Percentiles rank a stretch among this genome's conserved stretches.
Conservation (phyloP, 1,284 basidiomycete species). For the Stygiomarasmius scandens region DNA sequence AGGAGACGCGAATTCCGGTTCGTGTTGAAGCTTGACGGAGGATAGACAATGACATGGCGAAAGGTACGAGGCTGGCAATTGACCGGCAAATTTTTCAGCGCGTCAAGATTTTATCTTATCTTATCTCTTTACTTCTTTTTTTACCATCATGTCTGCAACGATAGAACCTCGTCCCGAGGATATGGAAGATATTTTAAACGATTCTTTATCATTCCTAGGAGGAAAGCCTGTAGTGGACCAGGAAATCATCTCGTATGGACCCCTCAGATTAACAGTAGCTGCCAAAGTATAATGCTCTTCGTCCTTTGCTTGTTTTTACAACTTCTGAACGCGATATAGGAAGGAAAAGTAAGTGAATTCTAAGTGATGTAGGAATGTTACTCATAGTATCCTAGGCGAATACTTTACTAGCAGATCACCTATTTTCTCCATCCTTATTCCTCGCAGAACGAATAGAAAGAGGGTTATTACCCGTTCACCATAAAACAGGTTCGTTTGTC, state of each 20-base stretch:
- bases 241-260: constrained; percentile 48
- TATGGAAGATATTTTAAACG: constrained; percentile 50
- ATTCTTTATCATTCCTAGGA: constrained; percentile 49
- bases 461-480: constrained; percentile 42
- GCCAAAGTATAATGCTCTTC: constrained; percentile 47
- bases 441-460: constrained; percentile 67
- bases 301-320: constrained; percentile 13
- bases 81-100: background rate
- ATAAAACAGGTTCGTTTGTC: constrained; percentile 41
- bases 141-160: background rate
- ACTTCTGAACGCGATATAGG: constrained; percentile 35
- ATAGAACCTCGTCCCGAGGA: background rate
- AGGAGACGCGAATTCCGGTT: background rate
- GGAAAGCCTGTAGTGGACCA: constrained; percentile 40
- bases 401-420: constrained; percentile 69
- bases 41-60: background rate
- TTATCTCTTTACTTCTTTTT: background rate
- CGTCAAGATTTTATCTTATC: background rate
- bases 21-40: background rate
- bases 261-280: constrained; percentile 50
- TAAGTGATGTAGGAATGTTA: constrained; percentile 14
- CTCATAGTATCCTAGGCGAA: constrained; percentile 50
- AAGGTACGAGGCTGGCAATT: background rate
- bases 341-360: constrained; percentile 55
- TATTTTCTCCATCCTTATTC: constrained; percentile 69